Evolutionary conservation across 148 eudicot genomes (phyloP), one percentile per base, ranked within the genome.

Genomic region (Chenopodium suecicum): DNA sequence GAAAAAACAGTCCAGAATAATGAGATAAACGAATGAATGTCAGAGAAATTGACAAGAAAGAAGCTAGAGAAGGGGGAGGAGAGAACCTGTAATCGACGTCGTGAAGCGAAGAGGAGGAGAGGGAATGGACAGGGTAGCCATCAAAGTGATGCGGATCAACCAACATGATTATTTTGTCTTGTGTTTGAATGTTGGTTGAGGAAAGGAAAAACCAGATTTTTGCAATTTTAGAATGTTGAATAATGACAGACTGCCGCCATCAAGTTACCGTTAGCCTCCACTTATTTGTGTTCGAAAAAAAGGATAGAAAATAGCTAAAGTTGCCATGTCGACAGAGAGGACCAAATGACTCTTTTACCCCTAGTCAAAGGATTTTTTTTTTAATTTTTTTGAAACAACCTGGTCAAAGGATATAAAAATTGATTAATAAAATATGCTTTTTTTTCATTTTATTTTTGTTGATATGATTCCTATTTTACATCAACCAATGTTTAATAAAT

Each of bases 41-140:
- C 12, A 54, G 17, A 32, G 1, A 31, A 71, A 9, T n/a, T n/a
- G 31, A 9, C 11, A 14, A 29, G 41, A 58, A 44, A 56, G 20
- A 25, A 12, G 1, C 67, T 0, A 63, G 64, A 69, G 50, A 27
- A 20, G 54, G 54, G 73, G 10, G 58, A 44, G 47, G 7, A 63
- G 19, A 25, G 20, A 58, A 87, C 89, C 85, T 73, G 83, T 87
- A 87, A 34, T 79, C 81, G 82, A 87, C 85, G 60, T 80, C 82
- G 62, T 68, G 32, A n/a, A 86, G 70, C 29, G 87, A 84, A 67
- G 89, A 63, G 67, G 84, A 84, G 76, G 84, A 67, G 22, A 68
- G 82, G 48, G 79, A 77, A 58, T 27, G 81, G 4, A 77, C 34
- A 31, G 67, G 83, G 31, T 4, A 56, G 70, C 37, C 75, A 68